A percentile compares a stretch with the other conserved stretches of the same genome.
Evolutionary conservation across 2,329 filamentous ascomycete genomes (phyloP).

Genomic region (Calonectria henricotiae): DNA sequence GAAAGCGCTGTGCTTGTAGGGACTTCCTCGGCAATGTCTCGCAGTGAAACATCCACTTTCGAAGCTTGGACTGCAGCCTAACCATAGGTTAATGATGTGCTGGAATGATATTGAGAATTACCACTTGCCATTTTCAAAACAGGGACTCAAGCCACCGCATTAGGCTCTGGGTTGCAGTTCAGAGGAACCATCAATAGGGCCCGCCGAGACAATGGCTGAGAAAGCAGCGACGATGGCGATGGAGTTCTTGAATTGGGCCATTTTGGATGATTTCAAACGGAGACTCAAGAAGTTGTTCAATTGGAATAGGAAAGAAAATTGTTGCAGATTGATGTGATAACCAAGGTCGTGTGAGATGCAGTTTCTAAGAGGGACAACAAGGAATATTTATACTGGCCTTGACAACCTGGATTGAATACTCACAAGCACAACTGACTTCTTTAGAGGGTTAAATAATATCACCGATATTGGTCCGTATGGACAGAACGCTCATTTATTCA

Average conservation of each 20-base stretch:
- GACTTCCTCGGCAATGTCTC: neutral
- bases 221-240: neutral
- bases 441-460: neutral
- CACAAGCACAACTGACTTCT: neutral
- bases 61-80: neutral
- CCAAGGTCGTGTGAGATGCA: neutral
- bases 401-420: too few species aligned
- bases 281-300: neutral
- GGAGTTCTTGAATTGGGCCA: conserved; percentile 5
- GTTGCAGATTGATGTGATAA: neutral
- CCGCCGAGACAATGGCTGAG: neutral
- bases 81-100: too few species aligned
- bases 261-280: neutral
- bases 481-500: neutral
- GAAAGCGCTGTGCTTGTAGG: neutral
- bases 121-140: neutral
- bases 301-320: neutral
- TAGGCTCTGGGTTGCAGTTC: neutral
- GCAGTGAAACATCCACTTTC: neutral
- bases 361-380: neutral
- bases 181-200: neutral
- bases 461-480: neutral
- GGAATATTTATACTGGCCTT: neutral
- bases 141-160: neutral
- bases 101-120: neutral